Evolutionary conservation across 83 land plant species (phyloP).

Genomic region (Thuja plicata): DNA sequence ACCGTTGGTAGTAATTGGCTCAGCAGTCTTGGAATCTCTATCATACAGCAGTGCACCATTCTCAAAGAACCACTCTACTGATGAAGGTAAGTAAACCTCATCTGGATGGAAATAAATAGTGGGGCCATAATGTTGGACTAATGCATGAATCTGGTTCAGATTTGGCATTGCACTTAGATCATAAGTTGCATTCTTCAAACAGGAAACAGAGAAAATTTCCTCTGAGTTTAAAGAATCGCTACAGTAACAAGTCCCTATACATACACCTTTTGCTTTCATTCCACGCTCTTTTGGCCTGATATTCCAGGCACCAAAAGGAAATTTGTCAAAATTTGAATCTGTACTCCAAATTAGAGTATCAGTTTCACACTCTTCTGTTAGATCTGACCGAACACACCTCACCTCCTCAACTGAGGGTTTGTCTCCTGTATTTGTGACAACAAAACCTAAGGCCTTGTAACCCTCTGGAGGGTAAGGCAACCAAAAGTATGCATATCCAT

Average conservation of each 20-base stretch:
- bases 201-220: not conserved
- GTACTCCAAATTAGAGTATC: constrained; percentile 41
- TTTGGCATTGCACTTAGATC: constrained; percentile 30
- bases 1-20: constrained; percentile 23
- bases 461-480: constrained; percentile 71
- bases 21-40: constrained; percentile 6
- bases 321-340: not conserved
- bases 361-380: constrained; percentile 48
- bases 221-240: not conserved
- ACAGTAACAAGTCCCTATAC: constrained; percentile 28
- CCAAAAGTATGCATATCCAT: constrained; percentile 63
- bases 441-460: constrained; percentile 59
- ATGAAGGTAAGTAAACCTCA: constrained; percentile 32
- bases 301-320: constrained; percentile 36
- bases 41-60: constrained; percentile 30
- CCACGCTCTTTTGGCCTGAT: constrained; percentile 36
- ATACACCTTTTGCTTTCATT: constrained; percentile 27
- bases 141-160: constrained; percentile 25
- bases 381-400: constrained; percentile 62
- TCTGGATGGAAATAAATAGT: constrained; percentile 38
- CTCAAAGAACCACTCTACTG: constrained; percentile 40
- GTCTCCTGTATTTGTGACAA: constrained; percentile 47
- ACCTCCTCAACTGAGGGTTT: constrained; percentile 56
- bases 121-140: constrained; percentile 31
- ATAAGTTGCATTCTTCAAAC: constrained; percentile 16